Evolutionary conservation across 495 filamentous ascomycete genomes (phyloP).

Genomic region (Tuber indicum): DNA sequence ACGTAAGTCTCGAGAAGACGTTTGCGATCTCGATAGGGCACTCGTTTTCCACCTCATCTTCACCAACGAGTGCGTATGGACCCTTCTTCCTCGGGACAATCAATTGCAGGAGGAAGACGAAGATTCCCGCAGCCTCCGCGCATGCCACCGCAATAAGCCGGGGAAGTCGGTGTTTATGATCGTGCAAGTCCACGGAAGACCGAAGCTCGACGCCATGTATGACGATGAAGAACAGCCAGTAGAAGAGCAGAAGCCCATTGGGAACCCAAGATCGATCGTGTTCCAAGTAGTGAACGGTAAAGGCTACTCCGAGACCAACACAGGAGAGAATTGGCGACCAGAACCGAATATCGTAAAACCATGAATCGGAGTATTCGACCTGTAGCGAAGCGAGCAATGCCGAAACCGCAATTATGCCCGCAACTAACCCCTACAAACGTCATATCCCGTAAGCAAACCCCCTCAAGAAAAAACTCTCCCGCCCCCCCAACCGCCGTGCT

Average conservation of each 20-base stretch:
- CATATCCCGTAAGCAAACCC: conserved; percentile 31
- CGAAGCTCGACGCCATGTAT: conserved; percentile 77
- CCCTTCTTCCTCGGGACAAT: conserved; percentile 81
- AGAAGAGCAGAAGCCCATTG: conserved; percentile 90
- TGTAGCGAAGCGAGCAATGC: conserved; percentile 75
- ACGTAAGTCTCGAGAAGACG: conserved; percentile 87
- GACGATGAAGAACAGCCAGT: conserved; percentile 87
- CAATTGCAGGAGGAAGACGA: conserved; percentile 83
- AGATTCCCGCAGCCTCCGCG: conserved; percentile 61
- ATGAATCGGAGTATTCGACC: conserved; percentile 59
- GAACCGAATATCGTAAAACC: conserved; percentile 79
- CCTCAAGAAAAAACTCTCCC: conserved; percentile 9
- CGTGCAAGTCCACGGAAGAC: conserved; percentile 71
- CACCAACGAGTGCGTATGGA: conserved; percentile 74
- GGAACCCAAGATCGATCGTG: conserved; percentile 81
- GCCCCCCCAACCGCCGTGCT: background rate
- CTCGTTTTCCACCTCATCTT: conserved; percentile 66
- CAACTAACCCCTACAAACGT: conserved; percentile 54
- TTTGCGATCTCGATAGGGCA: conserved; percentile 93
- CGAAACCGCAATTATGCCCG: conserved; percentile 59
- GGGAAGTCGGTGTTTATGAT: conserved; percentile 57
- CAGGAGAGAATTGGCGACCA: conserved; percentile 76
- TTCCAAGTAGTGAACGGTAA: conserved; percentile 84
- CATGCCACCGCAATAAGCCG: conserved; percentile 78
- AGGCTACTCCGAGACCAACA: conserved; percentile 71